Evolutionary conservation across 2,329 filamentous ascomycete genomes (phyloP).

Genomic region (Tolypocladium inflatum): DNA sequence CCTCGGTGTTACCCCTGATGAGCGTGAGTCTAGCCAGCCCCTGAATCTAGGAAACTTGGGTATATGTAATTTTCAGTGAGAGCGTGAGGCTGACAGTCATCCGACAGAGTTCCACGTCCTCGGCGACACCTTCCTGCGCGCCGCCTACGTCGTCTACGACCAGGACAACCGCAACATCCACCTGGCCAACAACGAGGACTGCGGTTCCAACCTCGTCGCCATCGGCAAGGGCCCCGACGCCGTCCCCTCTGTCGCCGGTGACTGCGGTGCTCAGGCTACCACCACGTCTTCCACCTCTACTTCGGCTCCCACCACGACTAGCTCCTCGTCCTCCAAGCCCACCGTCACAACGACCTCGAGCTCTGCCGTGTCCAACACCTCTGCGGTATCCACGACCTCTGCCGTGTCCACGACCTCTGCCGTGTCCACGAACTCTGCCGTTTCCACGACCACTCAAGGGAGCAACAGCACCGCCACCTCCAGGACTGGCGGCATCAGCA

Average conservation of each 20-base stretch:
- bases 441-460: neutral
- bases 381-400: no score
- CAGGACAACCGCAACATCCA: conserved; percentile 28
- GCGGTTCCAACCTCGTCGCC: conserved; percentile 25
- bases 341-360: neutral
- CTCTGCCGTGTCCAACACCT: neutral
- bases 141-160: conserved; percentile 34
- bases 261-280: conserved; percentile 13
- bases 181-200: conserved; percentile 26
- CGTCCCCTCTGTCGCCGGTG: conserved; percentile 20
- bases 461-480: neutral
- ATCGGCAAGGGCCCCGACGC: conserved; percentile 29
- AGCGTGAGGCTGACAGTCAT: neutral
- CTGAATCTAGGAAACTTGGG: neutral
- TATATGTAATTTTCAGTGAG: neutral
- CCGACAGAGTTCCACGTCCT: conserved; percentile 24
- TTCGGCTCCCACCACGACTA: conserved; percentile 7
- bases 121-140: conserved; percentile 34
- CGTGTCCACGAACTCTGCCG: neutral
- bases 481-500: neutral
- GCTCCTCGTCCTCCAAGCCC: neutral
- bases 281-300: conserved; percentile 6
- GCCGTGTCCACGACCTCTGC: neutral
- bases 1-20: conserved; percentile 36
- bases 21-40: conserved; percentile 8